phyloP scores from a whole-genome alignment of 208 protist genomes.

The Acanthamoeba rhysodes region DNA sequence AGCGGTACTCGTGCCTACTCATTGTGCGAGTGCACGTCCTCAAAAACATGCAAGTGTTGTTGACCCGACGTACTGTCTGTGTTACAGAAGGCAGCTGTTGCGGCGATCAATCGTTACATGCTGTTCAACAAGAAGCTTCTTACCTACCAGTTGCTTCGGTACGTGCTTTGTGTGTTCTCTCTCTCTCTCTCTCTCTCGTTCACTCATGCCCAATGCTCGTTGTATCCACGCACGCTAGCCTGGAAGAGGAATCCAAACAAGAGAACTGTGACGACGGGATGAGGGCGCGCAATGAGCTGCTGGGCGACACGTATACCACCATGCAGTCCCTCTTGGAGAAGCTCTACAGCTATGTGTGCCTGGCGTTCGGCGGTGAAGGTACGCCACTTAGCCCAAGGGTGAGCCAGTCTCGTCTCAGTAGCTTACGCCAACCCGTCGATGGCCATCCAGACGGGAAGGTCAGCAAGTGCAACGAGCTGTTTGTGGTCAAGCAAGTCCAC shows the following conservation, averaged over 20 bases:
- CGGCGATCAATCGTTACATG: conserved; percentile 13
- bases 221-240: not conserved
- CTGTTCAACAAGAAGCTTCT: conserved; percentile 70
- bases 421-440: not conserved
- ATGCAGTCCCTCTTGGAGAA: conserved; percentile 56
- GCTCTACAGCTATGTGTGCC: conserved; percentile 33
- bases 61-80: not conserved
- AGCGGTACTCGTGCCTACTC: not conserved
- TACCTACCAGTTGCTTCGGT: conserved; percentile 50
- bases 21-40: no score
- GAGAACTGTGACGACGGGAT: conserved; percentile 54
- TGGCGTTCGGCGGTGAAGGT: not conserved
- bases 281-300: conserved; percentile 15
- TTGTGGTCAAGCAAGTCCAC: conserved; percentile 43
- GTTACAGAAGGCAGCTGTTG: conserved; percentile 9
- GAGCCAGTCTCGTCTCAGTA: not conserved
- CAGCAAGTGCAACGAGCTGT: conserved; percentile 56
- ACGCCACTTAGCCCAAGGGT: not conserved
- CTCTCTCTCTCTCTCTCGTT: not conserved
- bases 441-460: not conserved
- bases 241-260: conserved; percentile 60
- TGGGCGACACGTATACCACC: conserved; percentile 28
- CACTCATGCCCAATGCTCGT: not conserved
- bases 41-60: no score
- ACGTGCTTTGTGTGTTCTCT: not conserved